A percentile compares a stretch with the other conserved stretches of the same genome.
These are phyloP conservation scores for Eucalyptus sideroxylon DNA, from an alignment of 345 rosid genomes.

Conservation along the genomic window DNA sequence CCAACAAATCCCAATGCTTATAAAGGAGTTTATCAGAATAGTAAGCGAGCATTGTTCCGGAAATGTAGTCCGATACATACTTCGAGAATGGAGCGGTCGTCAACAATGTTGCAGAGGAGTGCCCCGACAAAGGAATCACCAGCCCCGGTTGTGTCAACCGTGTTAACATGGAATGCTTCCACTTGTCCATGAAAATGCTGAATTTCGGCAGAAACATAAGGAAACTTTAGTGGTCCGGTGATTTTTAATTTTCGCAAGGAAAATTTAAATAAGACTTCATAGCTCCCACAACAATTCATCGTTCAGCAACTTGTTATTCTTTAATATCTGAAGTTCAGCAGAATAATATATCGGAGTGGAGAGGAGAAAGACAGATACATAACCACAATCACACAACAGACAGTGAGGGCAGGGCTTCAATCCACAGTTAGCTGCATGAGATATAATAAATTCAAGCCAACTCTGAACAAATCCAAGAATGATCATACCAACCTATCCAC, in stretches of 20 bases:
- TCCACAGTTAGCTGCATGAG: background rate
- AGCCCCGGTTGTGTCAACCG: conserved; percentile 94
- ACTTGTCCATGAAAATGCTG: conserved; percentile 76
- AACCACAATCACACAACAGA: background rate
- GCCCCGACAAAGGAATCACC: conserved; percentile 96
- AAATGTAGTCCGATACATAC: conserved; percentile 3
- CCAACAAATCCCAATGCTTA: background rate
- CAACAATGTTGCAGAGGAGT: conserved; percentile 66
- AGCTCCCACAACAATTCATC: background rate
- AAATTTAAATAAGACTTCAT: background rate
- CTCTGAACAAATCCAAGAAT: background rate
- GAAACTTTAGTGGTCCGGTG: background rate
- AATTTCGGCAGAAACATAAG: background rate
- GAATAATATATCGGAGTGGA: background rate
- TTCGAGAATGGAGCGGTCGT: conserved; percentile 60
- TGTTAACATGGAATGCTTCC: conserved; percentile 60
- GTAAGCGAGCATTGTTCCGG: background rate
- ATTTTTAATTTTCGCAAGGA: background rate
- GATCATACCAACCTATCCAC: background rate
- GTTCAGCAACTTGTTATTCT: background rate
- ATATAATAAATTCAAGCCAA: background rate
- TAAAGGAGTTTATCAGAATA: background rate
- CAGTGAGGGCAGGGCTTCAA: background rate
- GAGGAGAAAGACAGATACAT: background rate
- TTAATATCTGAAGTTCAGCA: background rate